Base-by-base conservation (phyloP, 2,329 filamentous ascomycete genomes). In the Aspergillus pseudoviridinutans region DNA sequence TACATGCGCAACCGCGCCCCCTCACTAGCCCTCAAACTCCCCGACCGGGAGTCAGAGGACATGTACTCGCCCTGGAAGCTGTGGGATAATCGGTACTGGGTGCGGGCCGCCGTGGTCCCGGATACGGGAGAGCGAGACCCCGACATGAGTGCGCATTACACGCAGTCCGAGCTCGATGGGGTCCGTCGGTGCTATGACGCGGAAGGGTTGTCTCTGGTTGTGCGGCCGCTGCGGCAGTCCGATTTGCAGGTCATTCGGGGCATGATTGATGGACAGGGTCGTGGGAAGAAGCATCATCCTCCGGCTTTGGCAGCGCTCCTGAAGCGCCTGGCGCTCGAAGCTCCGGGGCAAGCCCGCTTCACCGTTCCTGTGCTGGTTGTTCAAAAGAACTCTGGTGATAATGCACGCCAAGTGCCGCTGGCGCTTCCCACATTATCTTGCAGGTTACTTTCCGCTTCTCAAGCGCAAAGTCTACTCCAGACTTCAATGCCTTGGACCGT, bases 21-120 rank as follows among this genome's bases (percentile, higher is more conserved):
- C 2, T 57, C 62, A 12, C 55, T 63, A 9, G 51, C 56, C 9
- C 22, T 71, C 17, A 54, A 62, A 4, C 41, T 70, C 24, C 58
- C 68, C 1, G 17, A 64, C n/a, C 50, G 28, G 7, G 22, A n/a
- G 29, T 29, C 29, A 25, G 29, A 51, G 24, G 14, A 6, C 24
- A 27, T 10, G n/a, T 54, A 56, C 28, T 57, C 60, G 3, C 52
- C 59, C 6, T 76, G 74, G 71, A 66, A 63, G 7, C 74, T 86
- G 17, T 85, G 82, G 75, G 83, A 85, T 63, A 75, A 78, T 50
- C 76, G 84, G 22, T 85, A 76, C 68, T 86, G 84, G 84, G 73
- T 86, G 51, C 76, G 74, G 2, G 55, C 85, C 10, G 64, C 68
- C 28, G 73, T 79, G 20, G 55, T 63, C 4, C 50, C 60, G n/a